Base-by-base conservation (phyloP, 2,329 filamentous ascomycete genomes). In the Grosmannia clavigera region DNA sequence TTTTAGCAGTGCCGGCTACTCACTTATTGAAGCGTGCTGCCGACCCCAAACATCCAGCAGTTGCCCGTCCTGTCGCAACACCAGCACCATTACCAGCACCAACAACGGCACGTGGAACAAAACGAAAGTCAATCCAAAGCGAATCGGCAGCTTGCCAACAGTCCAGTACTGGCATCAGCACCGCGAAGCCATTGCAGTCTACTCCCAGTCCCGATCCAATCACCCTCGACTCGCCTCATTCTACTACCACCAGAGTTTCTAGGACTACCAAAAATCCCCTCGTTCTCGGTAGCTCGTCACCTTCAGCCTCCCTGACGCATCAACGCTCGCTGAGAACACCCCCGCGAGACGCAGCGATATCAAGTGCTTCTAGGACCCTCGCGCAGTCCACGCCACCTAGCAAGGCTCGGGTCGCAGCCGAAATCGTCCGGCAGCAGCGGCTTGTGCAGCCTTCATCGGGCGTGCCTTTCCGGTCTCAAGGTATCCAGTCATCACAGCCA, bases 91-190 rank as follows among this genome's bases (percentile, higher is more conserved):
- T 54, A 33, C 62, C 43, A 5, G n/a, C 61, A 5, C 29, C 35
- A 1, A 61, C 61, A 29, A 22, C 58, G 5, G 35, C 56, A 33
- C 62, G 61, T 11, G 58, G 62, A 16, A 16, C 63, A 16, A 65
- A 65, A 40, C 64, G 64, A 19, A 65, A 62, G 50, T 55, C 64
- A 1, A 57, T 61, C 3, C 58, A 59, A 3, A 46, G 54, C 12
- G 60, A 59, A 7, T 10, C 57, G 2, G 43, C 56, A 4, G 51
- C 38, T 4, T 25, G n/a, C 19, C 50, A 35, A 29, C 38, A 33
- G 16, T 2, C 55, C 2, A 31, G 19, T 43, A 43, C n/a, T 25
- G 16, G 31, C 31, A 38, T 3, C 55, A 16, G 54, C 22, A 10
- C n/a, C 46, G 16, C 25, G 27, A 55, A 38, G 5, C 3, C 52